Percentiles rank a stretch among this genome's conserved stretches.
These are phyloP conservation scores for Saposhnikovia divaricata DNA, from an alignment of 129 eudicot species.

Conservation along the genomic window DNA sequence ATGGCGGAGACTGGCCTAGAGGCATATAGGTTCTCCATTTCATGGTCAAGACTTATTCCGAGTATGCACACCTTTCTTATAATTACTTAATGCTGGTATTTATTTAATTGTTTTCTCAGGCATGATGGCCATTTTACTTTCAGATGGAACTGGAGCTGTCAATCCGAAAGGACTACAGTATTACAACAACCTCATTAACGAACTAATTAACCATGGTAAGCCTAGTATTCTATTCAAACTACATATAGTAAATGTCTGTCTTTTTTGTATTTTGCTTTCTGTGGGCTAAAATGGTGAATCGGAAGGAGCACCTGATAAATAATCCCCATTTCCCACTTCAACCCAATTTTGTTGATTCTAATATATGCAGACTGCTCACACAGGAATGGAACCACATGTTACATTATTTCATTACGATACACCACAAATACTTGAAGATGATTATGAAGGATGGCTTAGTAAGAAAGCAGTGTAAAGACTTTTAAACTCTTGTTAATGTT, in stretches of 20 bases:
- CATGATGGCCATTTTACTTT: neutral
- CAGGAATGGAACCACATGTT: conserved; percentile 50
- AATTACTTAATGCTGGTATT: neutral
- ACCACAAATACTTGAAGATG: conserved; percentile 45
- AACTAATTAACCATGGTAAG: conserved; percentile 32
- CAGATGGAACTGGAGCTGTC: conserved; percentile 52
- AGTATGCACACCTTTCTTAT: conserved; percentile 19
- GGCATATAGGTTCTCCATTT: conserved; percentile 44
- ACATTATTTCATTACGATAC: conserved; percentile 32
- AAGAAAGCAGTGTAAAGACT: conserved; percentile 21
- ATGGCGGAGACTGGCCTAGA: conserved; percentile 41
- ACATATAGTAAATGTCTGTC: neutral
- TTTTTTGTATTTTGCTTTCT: neutral
- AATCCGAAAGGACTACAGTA: conserved; percentile 36
- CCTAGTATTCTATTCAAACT: neutral
- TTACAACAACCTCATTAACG: conserved; percentile 42
- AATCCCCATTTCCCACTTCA: neutral
- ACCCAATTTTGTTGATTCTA: neutral
- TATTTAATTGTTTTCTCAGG: neutral
- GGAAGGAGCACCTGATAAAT: neutral
- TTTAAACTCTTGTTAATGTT: neutral
- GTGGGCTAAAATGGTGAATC: neutral
- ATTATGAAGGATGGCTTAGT: conserved; percentile 44
- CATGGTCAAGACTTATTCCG: conserved; percentile 51
- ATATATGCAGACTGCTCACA: neutral